phyloP scores from a whole-genome alignment of 331 rosid genomes.

The Erythrophleum ivorense region DNA sequence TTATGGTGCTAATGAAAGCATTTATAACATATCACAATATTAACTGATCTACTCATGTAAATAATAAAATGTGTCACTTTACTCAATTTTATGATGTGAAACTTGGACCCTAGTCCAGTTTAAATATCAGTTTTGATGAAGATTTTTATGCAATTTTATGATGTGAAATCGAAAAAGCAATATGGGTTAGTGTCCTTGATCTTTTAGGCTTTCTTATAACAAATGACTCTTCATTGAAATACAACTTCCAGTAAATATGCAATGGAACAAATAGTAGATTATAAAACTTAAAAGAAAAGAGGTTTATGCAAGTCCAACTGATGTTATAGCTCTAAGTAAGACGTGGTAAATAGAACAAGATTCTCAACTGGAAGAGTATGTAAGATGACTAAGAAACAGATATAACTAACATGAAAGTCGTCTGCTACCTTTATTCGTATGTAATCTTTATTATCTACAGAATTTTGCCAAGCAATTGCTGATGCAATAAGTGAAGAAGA shows the following conservation, averaged over 20 bases:
- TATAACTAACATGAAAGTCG: conserved; percentile 10
- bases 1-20: conserved; percentile 28
- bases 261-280: conserved; percentile 5
- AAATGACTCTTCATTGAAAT: not conserved
- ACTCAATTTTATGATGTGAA: no score
- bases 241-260: conserved; percentile 18
- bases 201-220: not conserved
- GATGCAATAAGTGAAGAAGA: conserved; percentile 68
- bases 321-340: not conserved
- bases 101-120: no score
- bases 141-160: not conserved
- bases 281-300: not conserved
- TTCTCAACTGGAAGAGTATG: conserved; percentile 10
- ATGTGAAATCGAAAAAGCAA: no score
- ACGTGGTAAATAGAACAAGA: not conserved
- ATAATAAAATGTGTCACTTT: not conserved
- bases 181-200: no score
- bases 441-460: conserved; percentile 53
- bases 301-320: conserved; percentile 15
- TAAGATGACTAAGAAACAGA: conserved; percentile 11
- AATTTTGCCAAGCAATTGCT: conserved; percentile 66
- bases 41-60: not conserved
- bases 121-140: not conserved
- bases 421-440: conserved; percentile 70
- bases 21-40: not conserved